phyloP scores from a whole-genome alignment of 768 basidiomycete genomes.

The Galerina marginata region DNA sequence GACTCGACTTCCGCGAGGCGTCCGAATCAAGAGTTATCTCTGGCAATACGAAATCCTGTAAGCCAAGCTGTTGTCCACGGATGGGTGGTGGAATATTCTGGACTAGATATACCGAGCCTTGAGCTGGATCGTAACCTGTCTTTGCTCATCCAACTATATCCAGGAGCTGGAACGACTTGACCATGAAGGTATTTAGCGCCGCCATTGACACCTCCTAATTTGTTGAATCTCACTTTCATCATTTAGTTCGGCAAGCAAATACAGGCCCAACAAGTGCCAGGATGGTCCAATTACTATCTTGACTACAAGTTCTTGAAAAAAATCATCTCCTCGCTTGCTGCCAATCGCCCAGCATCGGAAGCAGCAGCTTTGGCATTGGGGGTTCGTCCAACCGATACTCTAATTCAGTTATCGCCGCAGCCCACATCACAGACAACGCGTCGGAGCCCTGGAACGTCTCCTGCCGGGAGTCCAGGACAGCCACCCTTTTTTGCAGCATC shows the following conservation, averaged over 20 bases:
- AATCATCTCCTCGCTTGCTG: constrained; percentile 94
- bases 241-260: constrained; percentile 96
- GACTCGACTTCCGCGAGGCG: constrained; percentile 19
- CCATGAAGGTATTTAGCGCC: constrained; percentile 39
- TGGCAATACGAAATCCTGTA: constrained; percentile 17
- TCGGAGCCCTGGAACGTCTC: constrained; percentile 36
- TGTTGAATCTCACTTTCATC: constrained; percentile 12
- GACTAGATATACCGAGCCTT: constrained; percentile 33
- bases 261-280: constrained; percentile 93
- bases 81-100: constrained; percentile 19
- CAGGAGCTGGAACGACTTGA: constrained; percentile 9
- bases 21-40: constrained; percentile 21
- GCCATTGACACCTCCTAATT: constrained; percentile 2
- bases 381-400: constrained; percentile 62
- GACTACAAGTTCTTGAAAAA: constrained; percentile 99
- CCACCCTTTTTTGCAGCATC: constrained; percentile 67
- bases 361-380: constrained; percentile 87
- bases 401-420: constrained; percentile 36
- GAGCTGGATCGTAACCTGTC: constrained; percentile 23
- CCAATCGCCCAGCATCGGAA: constrained; percentile 89
- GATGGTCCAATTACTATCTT: constrained; percentile 94
- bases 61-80: constrained; percentile 26
- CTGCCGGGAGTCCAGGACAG: constrained; percentile 49
- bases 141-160: constrained; percentile 9
- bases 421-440: constrained; percentile 36